phyloP scores from a whole-genome alignment of 192 early-diverging fungal species.

The Diversispora epigaea region DNA sequence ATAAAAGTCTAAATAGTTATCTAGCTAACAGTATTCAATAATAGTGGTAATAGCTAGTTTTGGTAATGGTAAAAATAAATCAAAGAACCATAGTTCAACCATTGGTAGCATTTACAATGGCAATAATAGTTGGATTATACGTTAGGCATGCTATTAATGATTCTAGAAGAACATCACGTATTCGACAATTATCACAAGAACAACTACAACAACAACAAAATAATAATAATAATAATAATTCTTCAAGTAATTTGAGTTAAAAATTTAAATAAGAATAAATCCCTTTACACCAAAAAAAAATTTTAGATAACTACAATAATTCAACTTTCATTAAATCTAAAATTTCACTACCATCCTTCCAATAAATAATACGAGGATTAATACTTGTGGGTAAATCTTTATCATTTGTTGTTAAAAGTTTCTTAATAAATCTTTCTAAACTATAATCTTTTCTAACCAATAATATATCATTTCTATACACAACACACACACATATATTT shows the following conservation, averaged over 20 bases:
- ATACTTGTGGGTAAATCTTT: neutral
- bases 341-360: conserved; percentile 6
- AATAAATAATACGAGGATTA: conserved; percentile 22
- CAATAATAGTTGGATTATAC: neutral
- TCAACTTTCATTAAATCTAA: neutral
- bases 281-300: neutral
- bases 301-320: neutral
- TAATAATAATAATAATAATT: neutral
- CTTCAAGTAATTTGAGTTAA: neutral
- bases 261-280: neutral
- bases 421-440: conserved; percentile 7
- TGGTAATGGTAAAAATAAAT: no score
- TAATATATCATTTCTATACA: conserved; percentile 11
- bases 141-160: neutral
- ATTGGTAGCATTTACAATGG: neutral
- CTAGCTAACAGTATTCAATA: no score
- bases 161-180: neutral
- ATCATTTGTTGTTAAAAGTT: neutral
- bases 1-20: no score
- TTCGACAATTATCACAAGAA: no score
- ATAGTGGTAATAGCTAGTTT: no score
- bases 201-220: neutral
- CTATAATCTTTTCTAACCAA: conserved; percentile 6
- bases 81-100: no score
- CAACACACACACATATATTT: no score